Evolutionary conservation across 352 stramenopile species (phyloP).

Genomic region (Phytophthora sansomeana): DNA sequence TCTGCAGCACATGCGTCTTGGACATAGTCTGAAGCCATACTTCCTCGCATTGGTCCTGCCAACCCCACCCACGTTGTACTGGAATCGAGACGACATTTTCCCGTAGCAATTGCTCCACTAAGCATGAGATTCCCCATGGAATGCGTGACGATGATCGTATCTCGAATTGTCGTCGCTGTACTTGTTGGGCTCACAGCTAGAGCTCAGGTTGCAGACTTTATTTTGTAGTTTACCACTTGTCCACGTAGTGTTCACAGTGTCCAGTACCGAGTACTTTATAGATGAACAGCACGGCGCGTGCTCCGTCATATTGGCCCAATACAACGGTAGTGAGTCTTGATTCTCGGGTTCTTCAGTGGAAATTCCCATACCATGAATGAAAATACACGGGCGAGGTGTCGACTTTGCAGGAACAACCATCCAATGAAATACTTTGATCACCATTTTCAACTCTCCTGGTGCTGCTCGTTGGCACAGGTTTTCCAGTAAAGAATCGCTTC

Average conservation of each 20-base stretch:
- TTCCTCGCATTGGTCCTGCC: conserved; percentile 33
- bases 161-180: conserved; percentile 6
- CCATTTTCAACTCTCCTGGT: conserved; percentile 6
- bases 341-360: conserved; percentile 8
- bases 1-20: conserved; percentile 22
- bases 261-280: conserved; percentile 38
- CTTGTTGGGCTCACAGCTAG: conserved; percentile 35
- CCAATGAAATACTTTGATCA: conserved; percentile 16
- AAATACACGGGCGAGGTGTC: conserved; percentile 21
- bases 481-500: conserved; percentile 4
- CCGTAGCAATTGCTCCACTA: conserved; percentile 27
- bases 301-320: conserved; percentile 29
- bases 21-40: conserved; percentile 28
- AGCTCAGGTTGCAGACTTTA: conserved; percentile 36
- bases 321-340: neutral
- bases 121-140: conserved; percentile 31
- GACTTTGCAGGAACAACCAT: conserved; percentile 17
- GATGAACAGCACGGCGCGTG: conserved; percentile 27
- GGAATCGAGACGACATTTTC: conserved; percentile 24
- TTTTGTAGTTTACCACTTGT: conserved; percentile 32
- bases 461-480: neutral
- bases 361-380: conserved; percentile 25
- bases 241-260: conserved; percentile 45
- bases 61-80: conserved; percentile 43
- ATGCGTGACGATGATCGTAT: conserved; percentile 35